Percentiles rank a stretch among this genome's conserved stretches.
Conservation (phyloP, 192 early-diverging fungal species). For the Coemansia sp. region DNA sequence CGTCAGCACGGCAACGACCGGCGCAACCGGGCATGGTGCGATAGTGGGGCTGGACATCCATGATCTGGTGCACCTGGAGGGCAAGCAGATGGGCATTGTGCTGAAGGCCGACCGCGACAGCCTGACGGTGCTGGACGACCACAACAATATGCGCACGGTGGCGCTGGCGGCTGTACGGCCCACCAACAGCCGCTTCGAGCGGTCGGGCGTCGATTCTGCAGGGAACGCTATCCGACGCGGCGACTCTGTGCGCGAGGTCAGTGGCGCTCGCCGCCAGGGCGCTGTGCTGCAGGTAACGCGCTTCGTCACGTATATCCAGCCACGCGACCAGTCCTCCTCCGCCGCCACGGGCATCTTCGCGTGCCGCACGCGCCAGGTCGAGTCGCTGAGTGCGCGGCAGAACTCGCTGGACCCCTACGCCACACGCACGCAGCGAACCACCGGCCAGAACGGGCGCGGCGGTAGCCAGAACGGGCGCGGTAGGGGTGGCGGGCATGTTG, state of each 20-base stretch:
- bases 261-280: constrained; percentile 64
- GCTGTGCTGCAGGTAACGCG: constrained; percentile 83
- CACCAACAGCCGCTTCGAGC: constrained; percentile 55
- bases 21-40: constrained; percentile 7
- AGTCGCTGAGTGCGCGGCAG: constrained; percentile 43
- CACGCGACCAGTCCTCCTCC: constrained; percentile 71
- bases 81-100: constrained; percentile 76
- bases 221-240: constrained; percentile 59
- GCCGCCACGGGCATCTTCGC: constrained; percentile 74
- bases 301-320: constrained; percentile 76
- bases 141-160: constrained; percentile 63
- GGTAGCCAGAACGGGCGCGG: constrained; percentile 6
- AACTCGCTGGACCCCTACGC: constrained; percentile 43
- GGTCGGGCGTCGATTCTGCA: constrained; percentile 62
- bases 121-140: constrained; percentile 78
- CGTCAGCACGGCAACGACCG: constrained; percentile 56
- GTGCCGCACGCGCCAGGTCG: constrained; percentile 62
- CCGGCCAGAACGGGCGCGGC: constrained; percentile 16
- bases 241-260: constrained; percentile 72
- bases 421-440: constrained; percentile 32
- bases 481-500: constrained; percentile 46
- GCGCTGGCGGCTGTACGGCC: constrained; percentile 69
- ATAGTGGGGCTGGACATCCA: constrained; percentile 80
- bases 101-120: constrained; percentile 75
- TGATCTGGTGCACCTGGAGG: constrained; percentile 83